phyloP scores from a whole-genome alignment of 352 stramenopile genomes.

The Phytophthora macrochlamydospora region DNA sequence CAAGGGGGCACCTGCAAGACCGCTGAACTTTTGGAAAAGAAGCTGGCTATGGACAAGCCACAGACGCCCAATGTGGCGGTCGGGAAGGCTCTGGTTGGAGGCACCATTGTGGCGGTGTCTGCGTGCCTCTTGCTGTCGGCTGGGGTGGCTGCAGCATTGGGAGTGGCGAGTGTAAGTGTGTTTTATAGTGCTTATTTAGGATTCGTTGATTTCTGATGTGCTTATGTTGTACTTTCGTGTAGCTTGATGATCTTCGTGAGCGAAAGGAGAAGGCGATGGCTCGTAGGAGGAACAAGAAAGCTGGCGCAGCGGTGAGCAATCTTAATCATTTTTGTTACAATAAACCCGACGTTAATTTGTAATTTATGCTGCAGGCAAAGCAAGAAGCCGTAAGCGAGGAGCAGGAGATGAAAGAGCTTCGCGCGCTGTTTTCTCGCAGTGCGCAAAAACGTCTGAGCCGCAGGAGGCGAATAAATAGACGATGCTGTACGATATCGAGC shows the following conservation, averaged over 20 bases:
- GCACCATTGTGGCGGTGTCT: constrained; percentile 49
- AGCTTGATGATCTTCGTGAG: constrained; percentile 45
- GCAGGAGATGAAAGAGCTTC: constrained; percentile 28
- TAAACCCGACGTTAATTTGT: neutral
- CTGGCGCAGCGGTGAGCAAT: neutral
- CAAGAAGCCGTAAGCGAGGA: constrained; percentile 22
- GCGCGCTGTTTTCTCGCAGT: constrained; percentile 23
- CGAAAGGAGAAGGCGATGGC: constrained; percentile 40
- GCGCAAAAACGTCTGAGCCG: neutral
- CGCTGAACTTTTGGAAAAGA: constrained; percentile 44
- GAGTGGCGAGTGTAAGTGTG: constrained; percentile 45
- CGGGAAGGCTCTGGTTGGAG: constrained; percentile 51
- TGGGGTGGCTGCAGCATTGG: constrained; percentile 34
- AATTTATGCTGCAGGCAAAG: neutral
- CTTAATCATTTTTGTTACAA: neutral
- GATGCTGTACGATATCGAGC: neutral
- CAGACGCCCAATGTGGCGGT: constrained; percentile 39
- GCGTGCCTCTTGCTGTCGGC: constrained; percentile 46
- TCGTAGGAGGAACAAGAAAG: constrained; percentile 14
- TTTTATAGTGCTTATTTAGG: constrained; percentile 4
- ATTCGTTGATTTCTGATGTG: constrained; percentile 8
- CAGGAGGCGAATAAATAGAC: constrained; percentile 7
- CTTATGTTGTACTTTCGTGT: constrained; percentile 13
- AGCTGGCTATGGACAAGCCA: constrained; percentile 46
- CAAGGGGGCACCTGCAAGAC: constrained; percentile 32